Evolutionary conservation across 768 basidiomycete species (phyloP).

Genomic region (Cubamyces lactineus): DNA sequence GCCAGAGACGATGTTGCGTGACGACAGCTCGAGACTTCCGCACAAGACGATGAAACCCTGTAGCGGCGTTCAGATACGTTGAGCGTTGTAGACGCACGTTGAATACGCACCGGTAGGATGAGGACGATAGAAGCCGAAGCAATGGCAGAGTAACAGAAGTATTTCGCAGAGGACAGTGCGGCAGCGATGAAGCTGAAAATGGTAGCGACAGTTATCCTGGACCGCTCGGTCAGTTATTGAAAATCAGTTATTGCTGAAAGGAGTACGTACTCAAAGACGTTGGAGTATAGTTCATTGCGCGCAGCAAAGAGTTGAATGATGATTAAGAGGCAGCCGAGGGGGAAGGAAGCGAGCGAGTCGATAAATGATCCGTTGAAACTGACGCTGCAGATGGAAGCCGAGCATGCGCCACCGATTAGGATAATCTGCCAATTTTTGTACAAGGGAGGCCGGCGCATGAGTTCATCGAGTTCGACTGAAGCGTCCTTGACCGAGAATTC

Average conservation of each 20-base stretch:
- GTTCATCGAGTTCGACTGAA: conserved; percentile 62
- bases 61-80: not conserved
- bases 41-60: conserved; percentile 69
- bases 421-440: conserved; percentile 65
- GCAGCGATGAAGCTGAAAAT: conserved; percentile 80
- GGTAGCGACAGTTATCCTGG: conserved; percentile 77
- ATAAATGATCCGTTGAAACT: conserved; percentile 78
- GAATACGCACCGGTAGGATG: conserved; percentile 66
- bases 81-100: not conserved
- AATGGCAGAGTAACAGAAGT: conserved; percentile 81
- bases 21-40: conserved; percentile 78
- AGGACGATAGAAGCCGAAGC: conserved; percentile 78
- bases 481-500: conserved; percentile 75
- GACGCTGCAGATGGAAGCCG: conserved; percentile 71
- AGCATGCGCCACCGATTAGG: conserved; percentile 78
- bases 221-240: conserved; percentile 17
- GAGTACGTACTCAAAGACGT: conserved; percentile 69
- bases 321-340: conserved; percentile 76
- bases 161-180: conserved; percentile 56
- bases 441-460: conserved; percentile 69
- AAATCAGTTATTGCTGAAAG: not conserved
- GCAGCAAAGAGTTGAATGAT: conserved; percentile 71
- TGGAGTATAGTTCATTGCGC: conserved; percentile 77
- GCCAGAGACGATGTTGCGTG: conserved; percentile 82
- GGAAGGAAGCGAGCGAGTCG: conserved; percentile 72